Conservation (phyloP, 78 protist species). For the Neovahlkampfia damariscottae region DNA sequence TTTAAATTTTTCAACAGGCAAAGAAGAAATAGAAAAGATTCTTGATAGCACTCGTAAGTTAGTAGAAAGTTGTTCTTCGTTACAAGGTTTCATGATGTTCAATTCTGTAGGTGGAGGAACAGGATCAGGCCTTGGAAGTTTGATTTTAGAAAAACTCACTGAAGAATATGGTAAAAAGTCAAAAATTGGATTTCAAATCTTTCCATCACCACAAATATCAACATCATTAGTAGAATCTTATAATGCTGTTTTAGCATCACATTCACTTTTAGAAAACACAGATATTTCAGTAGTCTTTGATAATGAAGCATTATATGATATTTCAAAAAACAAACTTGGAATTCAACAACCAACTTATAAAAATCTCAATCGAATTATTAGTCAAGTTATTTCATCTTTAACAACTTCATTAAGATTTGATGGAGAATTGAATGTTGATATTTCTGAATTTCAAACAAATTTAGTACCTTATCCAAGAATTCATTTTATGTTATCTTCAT, state of each 20-base stretch:
- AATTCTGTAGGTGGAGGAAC: conserved; percentile 90
- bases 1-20: not conserved
- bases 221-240: conserved; percentile 90
- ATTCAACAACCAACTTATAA: conserved; percentile 49
- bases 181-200: conserved; percentile 50
- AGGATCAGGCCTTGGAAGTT: conserved; percentile 87
- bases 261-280: not conserved
- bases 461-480: not conserved
- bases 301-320: conserved; percentile 80
- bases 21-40: conserved; percentile 28
- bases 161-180: conserved; percentile 84
- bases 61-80: conserved; percentile 56
- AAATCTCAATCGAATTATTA: conserved; percentile 54
- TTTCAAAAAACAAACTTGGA: conserved; percentile 28
- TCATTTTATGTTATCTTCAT: conserved; percentile 39
- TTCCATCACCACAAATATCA: conserved; percentile 58
- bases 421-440: not conserved
- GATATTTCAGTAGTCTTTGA: conserved; percentile 28
- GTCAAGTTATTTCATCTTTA: conserved; percentile 46
- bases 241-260: conserved; percentile 53
- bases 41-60: conserved; percentile 62
- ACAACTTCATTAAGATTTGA: conserved; percentile 63
- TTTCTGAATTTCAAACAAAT: not conserved
- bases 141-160: conserved; percentile 82
- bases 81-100: conserved; percentile 36